phyloP scores from a whole-genome alignment of 352 stramenopile genomes.

The Phytophthora vignae region DNA sequence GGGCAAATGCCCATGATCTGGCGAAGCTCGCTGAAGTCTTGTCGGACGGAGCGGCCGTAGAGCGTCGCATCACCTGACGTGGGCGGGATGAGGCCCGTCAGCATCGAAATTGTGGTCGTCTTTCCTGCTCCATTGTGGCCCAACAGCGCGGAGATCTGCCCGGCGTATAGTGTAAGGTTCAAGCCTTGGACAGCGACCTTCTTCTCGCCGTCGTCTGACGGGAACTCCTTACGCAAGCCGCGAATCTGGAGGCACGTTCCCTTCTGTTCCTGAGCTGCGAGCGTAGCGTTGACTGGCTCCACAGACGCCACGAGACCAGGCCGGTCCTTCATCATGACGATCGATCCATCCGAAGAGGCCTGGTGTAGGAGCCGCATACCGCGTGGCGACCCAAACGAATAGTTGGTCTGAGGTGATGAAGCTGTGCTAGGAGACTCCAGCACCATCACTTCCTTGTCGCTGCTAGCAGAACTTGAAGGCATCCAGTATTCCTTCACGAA shows the following conservation, averaged over 20 bases:
- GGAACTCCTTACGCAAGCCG: conserved; percentile 67
- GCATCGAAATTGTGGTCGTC: conserved; percentile 93
- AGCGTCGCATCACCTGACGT: conserved; percentile 75
- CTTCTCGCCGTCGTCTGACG: conserved; percentile 54
- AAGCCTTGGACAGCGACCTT: conserved; percentile 89
- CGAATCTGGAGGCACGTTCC: conserved; percentile 59
- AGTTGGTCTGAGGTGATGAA: conserved; percentile 36
- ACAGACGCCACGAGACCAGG: conserved; percentile 32
- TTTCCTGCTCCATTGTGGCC: conserved; percentile 91
- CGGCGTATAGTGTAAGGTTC: conserved; percentile 91
- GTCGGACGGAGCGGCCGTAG: conserved; percentile 69
- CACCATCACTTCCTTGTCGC: conserved; percentile 32
- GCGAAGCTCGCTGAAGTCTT: conserved; percentile 90
- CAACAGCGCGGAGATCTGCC: conserved; percentile 93
- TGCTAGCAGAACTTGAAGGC: conserved; percentile 6
- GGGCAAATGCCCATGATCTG: conserved; percentile 96
- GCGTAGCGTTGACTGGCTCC: conserved; percentile 53
- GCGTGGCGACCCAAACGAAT: conserved; percentile 23
- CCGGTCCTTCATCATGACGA: conserved; percentile 41
- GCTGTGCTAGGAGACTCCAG: conserved; percentile 32
- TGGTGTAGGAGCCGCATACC: conserved; percentile 37
- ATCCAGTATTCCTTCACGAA: conserved; percentile 56
- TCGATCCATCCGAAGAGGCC: conserved; percentile 40
- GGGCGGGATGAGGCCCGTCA: conserved; percentile 90
- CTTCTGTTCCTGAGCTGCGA: conserved; percentile 50